Percentiles rank a stretch among this genome's conserved stretches.
Evolutionary conservation across 2,329 filamentous ascomycete genomes (phyloP).

Genomic region (Botrytis paeoniae): DNA sequence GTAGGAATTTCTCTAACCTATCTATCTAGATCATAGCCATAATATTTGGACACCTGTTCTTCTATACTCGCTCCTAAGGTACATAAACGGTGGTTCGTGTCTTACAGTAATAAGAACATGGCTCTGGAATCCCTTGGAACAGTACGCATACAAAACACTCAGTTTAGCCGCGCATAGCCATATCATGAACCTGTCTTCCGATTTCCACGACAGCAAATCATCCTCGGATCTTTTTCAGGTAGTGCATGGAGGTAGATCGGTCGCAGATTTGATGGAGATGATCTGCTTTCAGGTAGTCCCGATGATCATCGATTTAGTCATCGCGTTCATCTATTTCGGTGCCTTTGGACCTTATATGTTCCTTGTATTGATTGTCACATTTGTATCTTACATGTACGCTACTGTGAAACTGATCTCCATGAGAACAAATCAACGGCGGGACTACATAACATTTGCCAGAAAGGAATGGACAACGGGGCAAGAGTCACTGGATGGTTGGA

Average conservation of each 20-base stretch:
- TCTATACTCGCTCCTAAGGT: constrained; percentile 49
- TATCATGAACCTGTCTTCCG: constrained; percentile 66
- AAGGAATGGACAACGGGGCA: constrained; percentile 41
- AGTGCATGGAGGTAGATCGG: constrained; percentile 59
- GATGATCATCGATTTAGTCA: constrained; percentile 57
- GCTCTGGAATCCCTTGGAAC: constrained; percentile 53
- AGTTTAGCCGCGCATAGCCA: constrained; percentile 62
- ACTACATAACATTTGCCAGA: constrained; percentile 37
- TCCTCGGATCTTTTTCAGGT: constrained; percentile 63
- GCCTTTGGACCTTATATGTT: constrained; percentile 58
- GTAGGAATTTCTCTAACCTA: constrained; percentile 6
- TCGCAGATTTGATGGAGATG: constrained; percentile 58
- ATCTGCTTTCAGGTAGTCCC: constrained; percentile 59
- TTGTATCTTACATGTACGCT: constrained; percentile 51
- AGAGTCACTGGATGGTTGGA: constrained; percentile 42
- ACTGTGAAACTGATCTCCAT: constrained; percentile 41
- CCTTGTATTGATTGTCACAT: constrained; percentile 46
- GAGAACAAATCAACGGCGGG: constrained; percentile 37
- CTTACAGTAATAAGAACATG: constrained; percentile 49
- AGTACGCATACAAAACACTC: constrained; percentile 56
- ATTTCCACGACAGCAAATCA: constrained; percentile 65
- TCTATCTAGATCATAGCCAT: constrained; percentile 32
- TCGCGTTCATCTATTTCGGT: constrained; percentile 60
- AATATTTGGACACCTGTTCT: constrained; percentile 53
- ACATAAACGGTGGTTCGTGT: constrained; percentile 51